These are phyloP conservation scores for Rutstroemia sp. DNA, from an alignment of 2,329 filamentous ascomycete species.

Conservation along the genomic window DNA sequence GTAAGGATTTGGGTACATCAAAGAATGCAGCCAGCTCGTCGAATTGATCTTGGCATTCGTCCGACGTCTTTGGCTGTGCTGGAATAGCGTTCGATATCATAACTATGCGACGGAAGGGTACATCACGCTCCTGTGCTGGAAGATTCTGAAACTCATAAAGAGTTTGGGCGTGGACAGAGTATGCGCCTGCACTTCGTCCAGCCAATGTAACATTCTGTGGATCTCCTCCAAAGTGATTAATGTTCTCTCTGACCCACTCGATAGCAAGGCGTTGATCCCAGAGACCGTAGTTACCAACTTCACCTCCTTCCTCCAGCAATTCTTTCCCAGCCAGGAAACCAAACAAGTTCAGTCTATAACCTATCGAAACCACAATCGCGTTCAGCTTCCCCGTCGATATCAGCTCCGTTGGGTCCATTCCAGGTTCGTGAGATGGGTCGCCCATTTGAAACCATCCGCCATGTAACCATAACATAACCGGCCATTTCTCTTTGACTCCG, in stretches of 20 bases:
- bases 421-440: constrained; percentile 35
- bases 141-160: constrained; percentile 18
- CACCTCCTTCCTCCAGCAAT: constrained; percentile 28
- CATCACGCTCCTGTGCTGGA: constrained; percentile 6
- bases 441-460: constrained; percentile 44
- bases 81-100: constrained; percentile 41
- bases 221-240: constrained; percentile 51
- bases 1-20: constrained; percentile 18
- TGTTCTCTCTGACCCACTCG: constrained; percentile 51
- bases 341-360: constrained; percentile 28
- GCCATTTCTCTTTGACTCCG: constrained; percentile 5
- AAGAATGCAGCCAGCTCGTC: constrained; percentile 36
- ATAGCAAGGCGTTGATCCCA: constrained; percentile 52
- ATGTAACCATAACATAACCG: constrained; percentile 33
- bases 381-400: constrained; percentile 23
- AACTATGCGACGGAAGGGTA: constrained; percentile 32
- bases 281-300: constrained; percentile 39
- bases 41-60: constrained; percentile 35
- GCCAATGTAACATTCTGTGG: constrained; percentile 43
- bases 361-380: constrained; percentile 8
- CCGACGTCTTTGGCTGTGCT: constrained; percentile 35
- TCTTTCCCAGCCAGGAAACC: constrained; percentile 28
- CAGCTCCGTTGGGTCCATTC: constrained; percentile 38
- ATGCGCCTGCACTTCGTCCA: constrained; percentile 47
- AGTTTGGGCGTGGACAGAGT: constrained; percentile 36